Evolutionary conservation across 768 basidiomycete species (phyloP).

Genomic region (Leccinum ochraceum): DNA sequence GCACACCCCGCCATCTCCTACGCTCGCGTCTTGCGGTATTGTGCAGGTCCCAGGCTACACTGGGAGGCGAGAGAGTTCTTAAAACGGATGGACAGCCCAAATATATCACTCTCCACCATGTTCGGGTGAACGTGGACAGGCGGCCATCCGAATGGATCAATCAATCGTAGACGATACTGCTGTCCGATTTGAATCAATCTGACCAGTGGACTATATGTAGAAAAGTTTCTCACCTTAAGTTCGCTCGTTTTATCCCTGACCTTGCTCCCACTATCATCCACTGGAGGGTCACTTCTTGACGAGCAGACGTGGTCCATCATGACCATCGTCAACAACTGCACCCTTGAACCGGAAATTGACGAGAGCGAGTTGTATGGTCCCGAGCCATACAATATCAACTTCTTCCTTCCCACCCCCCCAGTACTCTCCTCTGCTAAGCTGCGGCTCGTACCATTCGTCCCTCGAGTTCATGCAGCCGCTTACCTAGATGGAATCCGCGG

Average conservation of each 20-base stretch:
- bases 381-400: slow-evolving; percentile 31
- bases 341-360: slow-evolving; percentile 9
- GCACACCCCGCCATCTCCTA: no score
- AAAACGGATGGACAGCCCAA: no score
- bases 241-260: neutral
- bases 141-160: neutral
- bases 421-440: slow-evolving; percentile 18
- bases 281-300: neutral
- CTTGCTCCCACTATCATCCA: neutral
- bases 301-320: slow-evolving; percentile 3
- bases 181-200: neutral
- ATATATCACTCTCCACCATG: no score
- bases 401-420: slow-evolving; percentile 14
- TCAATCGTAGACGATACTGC: neutral
- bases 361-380: slow-evolving; percentile 24
- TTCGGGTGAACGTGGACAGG: neutral
- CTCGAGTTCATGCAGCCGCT: slow-evolving; percentile 19
- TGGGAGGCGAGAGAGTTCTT: no score
- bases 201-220: neutral
- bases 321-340: slow-evolving; percentile 23
- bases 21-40: no score
- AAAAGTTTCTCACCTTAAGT: neutral
- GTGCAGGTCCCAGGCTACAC: no score
- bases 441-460: slow-evolving; percentile 26
- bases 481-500: slow-evolving; percentile 22